Base-by-base conservation (phyloP, 169 alveolate genomes). In the Plasmodium billcollinsi region DNA sequence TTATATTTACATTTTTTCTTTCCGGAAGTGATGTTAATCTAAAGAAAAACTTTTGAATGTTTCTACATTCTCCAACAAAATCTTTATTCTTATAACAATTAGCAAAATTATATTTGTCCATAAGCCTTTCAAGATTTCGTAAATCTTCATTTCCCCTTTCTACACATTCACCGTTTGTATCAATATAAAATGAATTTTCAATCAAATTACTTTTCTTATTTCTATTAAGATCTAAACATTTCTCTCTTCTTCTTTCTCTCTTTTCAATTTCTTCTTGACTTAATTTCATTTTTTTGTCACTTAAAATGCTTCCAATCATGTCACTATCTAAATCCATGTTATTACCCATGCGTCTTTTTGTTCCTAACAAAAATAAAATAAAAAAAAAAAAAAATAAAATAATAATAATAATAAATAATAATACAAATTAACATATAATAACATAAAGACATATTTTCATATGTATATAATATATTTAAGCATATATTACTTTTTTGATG, bases 21-120 rank as follows among this genome's bases (percentile, higher is more conserved):
- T 96, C 97, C 33, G 97, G 97, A 11, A 91, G 94, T 8, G 97
- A 90, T 3, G 97, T 95, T 49, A 96, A 70, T 39, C 98, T 61
- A 59, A 94, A 95, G 72, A 94, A 96, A 33, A 89, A 92, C 45
- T 96, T 96, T 83, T 96, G 97, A 45, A 95, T 80, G 45, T 86
- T 92, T 7, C 70, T 89, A 59, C 96, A 94, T 15, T 94, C 88
- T 15, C 97, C 97, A 66, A 91, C 92, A 70, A 93, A 88, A 15
- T 92, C 90, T 62, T 92, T 92, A 62, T 76, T 76, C 76, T 76
- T 76, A 43, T 76, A 76, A 33, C 89, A 76, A 33, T 54, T 76
- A 2, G 89, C 47, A 24, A 24, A 76, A 21, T 76, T 76, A 43
- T 76, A 76, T 49, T 76, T 76, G 4, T 76, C 89, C 21, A 76